A percentile compares a stretch with the other conserved stretches of the same genome.
phyloP scores from a whole-genome alignment of 2,329 filamentous ascomycete genomes.

The Aplosporella prunicola region DNA sequence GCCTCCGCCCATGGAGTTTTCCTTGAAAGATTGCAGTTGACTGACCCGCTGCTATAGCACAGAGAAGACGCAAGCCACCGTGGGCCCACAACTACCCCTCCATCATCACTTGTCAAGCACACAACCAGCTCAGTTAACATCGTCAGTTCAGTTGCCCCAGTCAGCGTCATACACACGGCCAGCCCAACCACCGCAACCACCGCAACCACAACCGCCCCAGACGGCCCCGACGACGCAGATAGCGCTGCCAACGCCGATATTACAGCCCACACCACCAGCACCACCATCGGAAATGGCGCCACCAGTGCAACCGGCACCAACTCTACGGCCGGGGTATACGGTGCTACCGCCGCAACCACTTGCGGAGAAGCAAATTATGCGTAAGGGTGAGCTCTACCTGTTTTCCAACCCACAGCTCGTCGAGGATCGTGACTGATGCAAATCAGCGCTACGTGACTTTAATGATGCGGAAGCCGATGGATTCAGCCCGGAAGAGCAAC shows the following conservation, averaged over 20 bases:
- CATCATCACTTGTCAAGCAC: too few species aligned
- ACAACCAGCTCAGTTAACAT: too few species aligned
- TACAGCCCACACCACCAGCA: conserved; percentile 9
- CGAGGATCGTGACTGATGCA: conserved; percentile 77
- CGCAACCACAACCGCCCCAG: too few species aligned
- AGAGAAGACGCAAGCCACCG: too few species aligned
- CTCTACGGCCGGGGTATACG: conserved; percentile 14
- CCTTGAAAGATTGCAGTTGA: too few species aligned
- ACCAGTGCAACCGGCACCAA: conserved; percentile 18
- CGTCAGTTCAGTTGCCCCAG: too few species aligned
- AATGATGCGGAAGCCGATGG: conserved; percentile 71
- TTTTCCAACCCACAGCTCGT: conserved; percentile 70
- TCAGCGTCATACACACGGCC: too few species aligned
- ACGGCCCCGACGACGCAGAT: conserved; percentile 33
- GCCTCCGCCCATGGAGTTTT: too few species aligned
- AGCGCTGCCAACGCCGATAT: conserved; percentile 21
- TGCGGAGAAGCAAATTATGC: conserved; percentile 86
- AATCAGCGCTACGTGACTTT: conserved; percentile 71
- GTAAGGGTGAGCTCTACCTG: conserved; percentile 67
- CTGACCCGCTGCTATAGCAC: too few species aligned
- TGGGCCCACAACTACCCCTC: too few species aligned
- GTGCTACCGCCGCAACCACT: conserved; percentile 29
- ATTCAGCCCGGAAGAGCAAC: conserved; percentile 56
- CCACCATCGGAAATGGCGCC: conserved; percentile 15
- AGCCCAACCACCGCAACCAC: too few species aligned